Percentiles rank a stretch among this genome's conserved stretches.
Conservation (phyloP, 768 basidiomycete genomes). For the Pleurotus tuoliensis region DNA sequence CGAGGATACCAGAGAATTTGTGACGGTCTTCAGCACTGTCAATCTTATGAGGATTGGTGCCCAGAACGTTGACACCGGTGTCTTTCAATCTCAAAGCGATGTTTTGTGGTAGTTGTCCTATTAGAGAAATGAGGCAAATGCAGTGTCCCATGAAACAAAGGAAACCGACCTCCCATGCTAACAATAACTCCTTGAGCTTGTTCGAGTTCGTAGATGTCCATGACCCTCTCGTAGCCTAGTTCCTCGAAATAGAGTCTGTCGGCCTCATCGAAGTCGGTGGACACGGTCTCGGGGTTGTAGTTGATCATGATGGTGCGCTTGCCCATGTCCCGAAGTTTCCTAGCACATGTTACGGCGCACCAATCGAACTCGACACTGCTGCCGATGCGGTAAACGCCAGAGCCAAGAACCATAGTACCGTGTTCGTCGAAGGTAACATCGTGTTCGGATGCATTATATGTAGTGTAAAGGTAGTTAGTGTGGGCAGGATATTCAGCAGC, state of each 20-base stretch:
- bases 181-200: constrained; percentile 91
- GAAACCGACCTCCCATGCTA: constrained; percentile 82
- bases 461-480: constrained; percentile 99
- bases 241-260: constrained; percentile 98
- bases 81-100: constrained; percentile 95
- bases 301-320: constrained; percentile 98
- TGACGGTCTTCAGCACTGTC: constrained; percentile 98
- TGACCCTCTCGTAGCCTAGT: constrained; percentile 94
- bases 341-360: constrained; percentile 99
- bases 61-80: constrained; percentile 87
- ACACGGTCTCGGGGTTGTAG: constrained; percentile 99
- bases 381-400: constrained; percentile 97
- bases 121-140: not conserved
- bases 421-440: constrained; percentile 95
- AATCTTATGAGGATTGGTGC: constrained; percentile 92
- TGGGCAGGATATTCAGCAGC: constrained; percentile 98
- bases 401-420: constrained; percentile 98
- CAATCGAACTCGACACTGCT: constrained; percentile 99
- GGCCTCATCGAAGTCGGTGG: constrained; percentile 99
- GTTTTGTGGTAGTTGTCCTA: constrained; percentile 97
- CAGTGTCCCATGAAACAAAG: not conserved
- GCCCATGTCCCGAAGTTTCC: constrained; percentile 89
- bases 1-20: constrained; percentile 97
- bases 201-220: constrained; percentile 99
- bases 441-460: constrained; percentile 95